phyloP scores from a whole-genome alignment of 2,329 filamentous ascomycete species.

The Fusarium tricinctum region DNA sequence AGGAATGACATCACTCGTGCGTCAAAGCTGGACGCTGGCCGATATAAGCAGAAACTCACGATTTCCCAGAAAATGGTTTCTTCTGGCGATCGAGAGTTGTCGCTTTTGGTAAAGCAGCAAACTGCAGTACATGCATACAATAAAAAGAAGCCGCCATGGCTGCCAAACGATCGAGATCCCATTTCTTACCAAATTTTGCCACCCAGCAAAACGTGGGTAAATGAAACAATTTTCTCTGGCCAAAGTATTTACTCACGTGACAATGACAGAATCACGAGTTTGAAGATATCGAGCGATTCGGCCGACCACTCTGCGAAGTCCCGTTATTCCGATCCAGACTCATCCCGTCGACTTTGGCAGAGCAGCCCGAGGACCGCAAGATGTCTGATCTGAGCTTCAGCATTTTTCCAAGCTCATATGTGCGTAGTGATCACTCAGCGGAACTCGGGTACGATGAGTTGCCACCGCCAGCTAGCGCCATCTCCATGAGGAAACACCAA shows the following conservation, averaged over 20 bases:
- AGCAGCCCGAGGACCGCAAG: background rate
- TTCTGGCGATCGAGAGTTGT: slow-evolving; percentile 3
- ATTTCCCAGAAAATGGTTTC: slow-evolving; percentile 1
- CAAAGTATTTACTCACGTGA: slow-evolving; percentile 13
- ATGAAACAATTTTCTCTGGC: background rate
- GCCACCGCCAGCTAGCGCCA: background rate
- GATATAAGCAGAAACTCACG: slow-evolving; percentile 3
- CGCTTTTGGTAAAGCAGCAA: background rate
- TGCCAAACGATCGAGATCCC: background rate
- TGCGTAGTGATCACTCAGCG: background rate
- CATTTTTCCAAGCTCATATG: background rate
- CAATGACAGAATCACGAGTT: background rate
- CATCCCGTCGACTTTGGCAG: slow-evolving; percentile 1
- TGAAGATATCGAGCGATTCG: slow-evolving; percentile 12
- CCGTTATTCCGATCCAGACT: slow-evolving; percentile 12
- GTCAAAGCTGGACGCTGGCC: slow-evolving; percentile 1
- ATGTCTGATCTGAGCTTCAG: background rate
- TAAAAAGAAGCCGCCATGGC: background rate
- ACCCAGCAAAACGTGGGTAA: slow-evolving; percentile 17
- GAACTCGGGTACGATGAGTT: background rate
- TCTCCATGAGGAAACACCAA: background rate
- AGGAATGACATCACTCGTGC: slow-evolving; percentile 14
- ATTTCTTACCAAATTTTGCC: background rate
- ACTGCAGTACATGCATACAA: background rate
- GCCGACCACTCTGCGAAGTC: slow-evolving; percentile 17